Evolutionary conservation across 805 yeast species (phyloP).

Genomic region (Kazachstania psychrophila): DNA sequence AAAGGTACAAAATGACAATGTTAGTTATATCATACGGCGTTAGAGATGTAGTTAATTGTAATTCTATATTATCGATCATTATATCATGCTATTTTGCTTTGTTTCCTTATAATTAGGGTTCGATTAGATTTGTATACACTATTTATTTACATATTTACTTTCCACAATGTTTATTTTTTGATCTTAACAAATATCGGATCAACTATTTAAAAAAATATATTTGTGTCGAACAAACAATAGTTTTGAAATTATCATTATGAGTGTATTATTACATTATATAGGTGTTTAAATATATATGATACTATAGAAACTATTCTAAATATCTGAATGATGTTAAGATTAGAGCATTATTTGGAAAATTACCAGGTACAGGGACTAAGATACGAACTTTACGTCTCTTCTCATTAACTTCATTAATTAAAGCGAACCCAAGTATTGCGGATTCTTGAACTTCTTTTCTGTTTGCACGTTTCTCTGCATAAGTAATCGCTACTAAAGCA

Average conservation of each 20-base stretch:
- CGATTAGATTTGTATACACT: too few species aligned
- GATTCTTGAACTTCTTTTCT: slow-evolving; percentile 42
- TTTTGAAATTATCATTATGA: too few species aligned
- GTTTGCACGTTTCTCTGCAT: slow-evolving; percentile 40
- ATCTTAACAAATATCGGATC: too few species aligned
- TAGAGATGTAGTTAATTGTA: slow-evolving; percentile 1
- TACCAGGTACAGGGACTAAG: slow-evolving; percentile 80
- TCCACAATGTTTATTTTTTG: too few species aligned
- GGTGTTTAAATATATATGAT: too few species aligned
- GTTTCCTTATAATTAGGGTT: too few species aligned
- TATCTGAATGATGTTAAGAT: slow-evolving; percentile 73
- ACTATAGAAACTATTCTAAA: slow-evolving; percentile 72
- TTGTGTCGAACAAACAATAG: too few species aligned
- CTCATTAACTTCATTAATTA: slow-evolving; percentile 65
- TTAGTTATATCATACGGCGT: slow-evolving; percentile 23
- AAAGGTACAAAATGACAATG: slow-evolving; percentile 15
- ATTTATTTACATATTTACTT: too few species aligned
- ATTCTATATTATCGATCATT: not conserved
- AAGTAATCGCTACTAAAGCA: slow-evolving; percentile 58
- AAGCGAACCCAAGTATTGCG: slow-evolving; percentile 70
- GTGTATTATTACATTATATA: too few species aligned
- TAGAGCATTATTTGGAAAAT: slow-evolving; percentile 65
- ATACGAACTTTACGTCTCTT: slow-evolving; percentile 56
- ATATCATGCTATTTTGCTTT: too few species aligned
- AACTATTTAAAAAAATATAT: too few species aligned